Percentiles rank a stretch among this genome's conserved stretches.
phyloP scores from a whole-genome alignment of 2,329 filamentous ascomycete genomes.

The Aspergillus spinulosporus region DNA sequence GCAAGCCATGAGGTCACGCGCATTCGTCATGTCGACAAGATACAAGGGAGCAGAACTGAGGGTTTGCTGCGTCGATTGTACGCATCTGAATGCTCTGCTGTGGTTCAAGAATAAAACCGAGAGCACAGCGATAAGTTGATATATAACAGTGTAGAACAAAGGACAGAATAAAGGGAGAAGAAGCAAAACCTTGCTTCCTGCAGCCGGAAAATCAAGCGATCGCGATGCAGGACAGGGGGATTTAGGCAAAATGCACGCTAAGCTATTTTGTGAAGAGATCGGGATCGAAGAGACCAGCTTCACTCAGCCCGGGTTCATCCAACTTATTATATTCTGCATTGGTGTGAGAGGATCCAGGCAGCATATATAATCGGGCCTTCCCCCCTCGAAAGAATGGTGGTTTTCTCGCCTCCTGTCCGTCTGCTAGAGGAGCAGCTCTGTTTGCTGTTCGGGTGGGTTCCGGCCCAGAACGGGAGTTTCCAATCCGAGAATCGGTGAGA shows the following conservation, averaged over 20 bases:
- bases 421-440: neutral
- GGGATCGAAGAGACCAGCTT: neutral
- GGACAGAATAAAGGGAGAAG: slow-evolving; percentile 2
- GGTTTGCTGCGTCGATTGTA: neutral
- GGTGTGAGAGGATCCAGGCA: neutral
- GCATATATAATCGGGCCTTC: slow-evolving; percentile 16
- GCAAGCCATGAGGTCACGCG: slow-evolving; percentile 1
- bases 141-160: neutral
- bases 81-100: neutral
- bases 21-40: too few species aligned
- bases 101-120: neutral
- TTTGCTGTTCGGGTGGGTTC: slow-evolving; percentile 4
- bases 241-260: slow-evolving; percentile 5
- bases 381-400: slow-evolving; percentile 9
- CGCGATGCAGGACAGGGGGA: slow-evolving; percentile 1
- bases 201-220: neutral
- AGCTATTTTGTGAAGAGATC: neutral
- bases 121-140: neutral
- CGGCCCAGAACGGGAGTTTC: slow-evolving; percentile 8
- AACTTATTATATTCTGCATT: neutral
- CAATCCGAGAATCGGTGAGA: slow-evolving; percentile 11
- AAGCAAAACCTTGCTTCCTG: neutral
- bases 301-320: neutral
- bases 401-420: neutral
- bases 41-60: too few species aligned